These are phyloP conservation scores for Hypoxylon trugodes DNA, from an alignment of 495 filamentous ascomycete genomes.

Conservation along the genomic window DNA sequence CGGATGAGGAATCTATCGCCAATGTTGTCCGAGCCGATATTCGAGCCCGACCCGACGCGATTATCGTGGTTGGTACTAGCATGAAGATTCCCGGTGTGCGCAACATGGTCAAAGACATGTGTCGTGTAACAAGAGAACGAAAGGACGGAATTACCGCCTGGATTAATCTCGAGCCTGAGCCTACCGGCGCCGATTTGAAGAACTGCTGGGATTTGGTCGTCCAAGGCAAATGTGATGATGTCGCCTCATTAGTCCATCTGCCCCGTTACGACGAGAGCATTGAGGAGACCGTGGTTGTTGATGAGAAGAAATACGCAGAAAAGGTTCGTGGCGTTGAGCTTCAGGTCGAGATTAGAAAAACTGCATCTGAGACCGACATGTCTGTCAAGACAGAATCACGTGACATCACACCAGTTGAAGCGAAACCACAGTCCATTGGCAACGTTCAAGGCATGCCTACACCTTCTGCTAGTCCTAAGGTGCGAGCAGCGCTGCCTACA, in stretches of 20 bases:
- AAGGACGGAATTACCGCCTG: constrained; percentile 92
- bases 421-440: constrained; percentile 45
- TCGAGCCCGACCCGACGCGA: constrained; percentile 82
- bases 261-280: constrained; percentile 78
- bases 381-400: constrained; percentile 41
- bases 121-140: constrained; percentile 75
- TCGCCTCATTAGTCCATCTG: constrained; percentile 77
- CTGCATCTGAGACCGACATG: constrained; percentile 7
- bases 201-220: constrained; percentile 93
- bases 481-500: constrained; percentile 56
- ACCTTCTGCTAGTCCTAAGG: constrained; percentile 66
- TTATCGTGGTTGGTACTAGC: constrained; percentile 94
- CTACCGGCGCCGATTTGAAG: constrained; percentile 83
- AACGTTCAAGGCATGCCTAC: constrained; percentile 66
- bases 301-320: constrained; percentile 50
- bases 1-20: constrained; percentile 94
- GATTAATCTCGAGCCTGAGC: constrained; percentile 89
- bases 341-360: constrained; percentile 47
- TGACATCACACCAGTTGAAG: constrained; percentile 38
- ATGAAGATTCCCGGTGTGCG: constrained; percentile 93
- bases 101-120: constrained; percentile 90
- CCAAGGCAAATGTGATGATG: constrained; percentile 84
- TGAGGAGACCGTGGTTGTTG: constrained; percentile 51
- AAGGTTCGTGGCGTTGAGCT: constrained; percentile 47
- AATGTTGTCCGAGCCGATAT: constrained; percentile 86